Percentiles rank a stretch among this genome's conserved stretches.
These are phyloP conservation scores for Tylopilus balloui DNA, from an alignment of 768 basidiomycete genomes.

Conservation along the genomic window DNA sequence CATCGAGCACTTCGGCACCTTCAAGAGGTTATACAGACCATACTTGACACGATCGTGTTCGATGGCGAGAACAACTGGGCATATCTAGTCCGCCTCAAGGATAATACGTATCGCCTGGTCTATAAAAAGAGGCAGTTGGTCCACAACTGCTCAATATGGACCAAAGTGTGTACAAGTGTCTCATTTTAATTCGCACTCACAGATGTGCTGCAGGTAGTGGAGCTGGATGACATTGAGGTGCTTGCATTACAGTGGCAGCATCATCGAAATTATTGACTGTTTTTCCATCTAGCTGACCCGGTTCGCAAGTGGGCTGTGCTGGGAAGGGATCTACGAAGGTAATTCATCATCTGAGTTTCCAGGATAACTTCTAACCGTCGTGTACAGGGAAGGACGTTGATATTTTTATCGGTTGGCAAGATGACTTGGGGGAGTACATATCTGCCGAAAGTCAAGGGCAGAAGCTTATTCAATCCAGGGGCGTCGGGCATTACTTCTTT, in stretches of 20 bases:
- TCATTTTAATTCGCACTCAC: constrained; percentile 6
- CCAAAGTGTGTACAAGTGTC: constrained; percentile 17
- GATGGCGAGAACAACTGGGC: constrained; percentile 34
- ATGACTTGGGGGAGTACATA: constrained; percentile 22
- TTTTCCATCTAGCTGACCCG: constrained; percentile 24
- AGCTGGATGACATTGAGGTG: constrained; percentile 31
- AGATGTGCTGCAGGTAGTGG: constrained; percentile 21
- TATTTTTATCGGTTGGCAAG: constrained; percentile 26
- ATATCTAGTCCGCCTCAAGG: constrained; percentile 29
- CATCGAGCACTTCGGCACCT: constrained; percentile 20
- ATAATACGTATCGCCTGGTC: constrained; percentile 23
- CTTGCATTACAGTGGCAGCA: not conserved
- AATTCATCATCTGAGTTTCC: not conserved
- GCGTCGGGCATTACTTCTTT: constrained; percentile 28
- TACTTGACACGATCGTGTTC: constrained; percentile 29
- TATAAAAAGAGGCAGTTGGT: constrained; percentile 25
- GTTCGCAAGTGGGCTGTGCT: constrained; percentile 14
- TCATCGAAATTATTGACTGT: not conserved
- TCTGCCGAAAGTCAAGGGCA: constrained; percentile 28
- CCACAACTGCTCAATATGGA: constrained; percentile 26
- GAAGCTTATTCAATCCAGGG: constrained; percentile 27
- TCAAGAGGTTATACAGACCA: constrained; percentile 31
- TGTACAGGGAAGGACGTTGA: constrained; percentile 26
- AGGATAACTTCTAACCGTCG: not conserved
- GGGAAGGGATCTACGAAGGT: constrained; percentile 32